A percentile compares a stretch with the other conserved stretches of the same genome.
These are phyloP conservation scores for Hortiboletus campestris DNA, from an alignment of 768 basidiomycete species.

Conservation along the genomic window DNA sequence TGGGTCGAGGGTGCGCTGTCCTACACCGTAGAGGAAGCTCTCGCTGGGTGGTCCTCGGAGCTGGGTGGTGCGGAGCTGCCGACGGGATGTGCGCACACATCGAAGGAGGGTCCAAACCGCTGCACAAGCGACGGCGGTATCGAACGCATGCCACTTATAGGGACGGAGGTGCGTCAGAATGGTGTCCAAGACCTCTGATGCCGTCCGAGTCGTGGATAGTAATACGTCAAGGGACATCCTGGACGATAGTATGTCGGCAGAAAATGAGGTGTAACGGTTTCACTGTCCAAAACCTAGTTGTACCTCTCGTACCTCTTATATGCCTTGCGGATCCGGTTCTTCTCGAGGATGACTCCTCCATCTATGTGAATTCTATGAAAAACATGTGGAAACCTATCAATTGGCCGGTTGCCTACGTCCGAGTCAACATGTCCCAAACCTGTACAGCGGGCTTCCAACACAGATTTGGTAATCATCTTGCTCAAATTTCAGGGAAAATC, in stretches of 20 bases:
- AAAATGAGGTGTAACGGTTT: background rate
- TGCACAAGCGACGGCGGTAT: background rate
- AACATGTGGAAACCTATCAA: too few species aligned
- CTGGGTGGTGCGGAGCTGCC: slow-evolving; percentile 7
- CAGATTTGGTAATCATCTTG: too few species aligned
- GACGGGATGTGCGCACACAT: background rate
- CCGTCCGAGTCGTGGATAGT: background rate
- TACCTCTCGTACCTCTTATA: too few species aligned
- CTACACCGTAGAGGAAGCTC: slow-evolving; percentile 16
- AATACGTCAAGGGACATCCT: background rate
- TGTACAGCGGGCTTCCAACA: too few species aligned
- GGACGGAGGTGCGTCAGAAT: background rate
- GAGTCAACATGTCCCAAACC: too few species aligned
- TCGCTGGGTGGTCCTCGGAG: slow-evolving; percentile 7
- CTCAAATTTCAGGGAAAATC: too few species aligned
- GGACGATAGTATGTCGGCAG: background rate
- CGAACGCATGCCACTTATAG: background rate
- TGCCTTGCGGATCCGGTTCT: too few species aligned
- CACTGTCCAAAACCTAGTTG: too few species aligned
- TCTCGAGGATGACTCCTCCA: too few species aligned
- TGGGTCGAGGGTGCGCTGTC: background rate
- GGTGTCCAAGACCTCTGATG: background rate
- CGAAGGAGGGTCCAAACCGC: slow-evolving; percentile 10
- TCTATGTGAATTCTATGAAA: too few species aligned
- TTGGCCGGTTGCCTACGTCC: too few species aligned